Conservation (phyloP, 768 basidiomycete genomes). For the Sutorius australiensis region DNA sequence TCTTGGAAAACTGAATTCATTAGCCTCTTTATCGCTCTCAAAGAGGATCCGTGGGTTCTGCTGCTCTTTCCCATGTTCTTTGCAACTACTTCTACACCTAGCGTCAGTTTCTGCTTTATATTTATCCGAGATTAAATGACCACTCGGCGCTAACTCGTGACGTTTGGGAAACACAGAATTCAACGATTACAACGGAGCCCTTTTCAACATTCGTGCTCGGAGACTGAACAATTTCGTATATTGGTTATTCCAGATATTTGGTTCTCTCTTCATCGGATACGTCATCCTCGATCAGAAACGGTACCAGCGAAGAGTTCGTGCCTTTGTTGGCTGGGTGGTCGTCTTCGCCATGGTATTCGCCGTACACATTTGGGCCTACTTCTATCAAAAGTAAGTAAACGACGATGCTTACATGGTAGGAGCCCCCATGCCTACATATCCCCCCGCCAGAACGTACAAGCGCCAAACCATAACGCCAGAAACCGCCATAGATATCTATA, state of each 20-base stretch:
- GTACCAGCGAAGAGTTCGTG: constrained; percentile 61
- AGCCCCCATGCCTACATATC: not conserved
- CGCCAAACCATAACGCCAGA: constrained; percentile 42
- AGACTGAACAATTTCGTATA: constrained; percentile 76
- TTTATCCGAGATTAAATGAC: not conserved
- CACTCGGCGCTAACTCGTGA: not conserved
- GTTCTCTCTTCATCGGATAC: constrained; percentile 68
- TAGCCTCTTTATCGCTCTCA: constrained; percentile 64
- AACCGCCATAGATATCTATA: constrained; percentile 55
- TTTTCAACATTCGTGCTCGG: constrained; percentile 80
- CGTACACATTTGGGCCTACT: constrained; percentile 74
- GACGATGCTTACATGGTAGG: not conserved
- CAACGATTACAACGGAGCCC: constrained; percentile 71
- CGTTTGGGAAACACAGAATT: constrained; percentile 50
- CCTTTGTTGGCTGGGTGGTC: constrained; percentile 66
- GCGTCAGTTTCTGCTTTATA: constrained; percentile 45
- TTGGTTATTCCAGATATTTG: constrained; percentile 75
- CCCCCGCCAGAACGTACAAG: constrained; percentile 43
- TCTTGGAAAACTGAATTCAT: constrained; percentile 74
- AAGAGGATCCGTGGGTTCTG: constrained; percentile 67
- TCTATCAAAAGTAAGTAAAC: constrained; percentile 62
- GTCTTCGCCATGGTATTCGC: constrained; percentile 63
- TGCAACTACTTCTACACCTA: constrained; percentile 82
- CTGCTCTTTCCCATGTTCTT: constrained; percentile 85
- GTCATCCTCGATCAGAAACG: constrained; percentile 54